Evolutionary conservation across 768 basidiomycete species (phyloP), one percentile per base, ranked within the genome.

Genomic region (Lactifluus pinguis): DNA sequence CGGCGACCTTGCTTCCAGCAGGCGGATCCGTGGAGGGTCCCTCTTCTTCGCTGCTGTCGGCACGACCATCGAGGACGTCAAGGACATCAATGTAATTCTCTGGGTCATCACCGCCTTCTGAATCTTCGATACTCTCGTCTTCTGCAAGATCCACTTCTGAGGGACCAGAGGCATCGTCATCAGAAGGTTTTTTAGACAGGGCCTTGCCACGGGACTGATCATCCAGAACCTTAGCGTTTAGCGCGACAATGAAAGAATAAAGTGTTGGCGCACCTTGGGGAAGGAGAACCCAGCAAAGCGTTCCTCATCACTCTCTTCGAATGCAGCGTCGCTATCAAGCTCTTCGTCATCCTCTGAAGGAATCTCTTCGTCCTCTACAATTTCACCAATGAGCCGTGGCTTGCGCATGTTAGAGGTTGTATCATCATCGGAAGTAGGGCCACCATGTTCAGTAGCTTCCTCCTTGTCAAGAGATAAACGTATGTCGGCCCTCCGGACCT

Each of bases 271-370:
- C 75, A 67, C 72, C 59, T 68, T 70, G 6, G 81, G 65, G 62
- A 80, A 79, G 14, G 62, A 66, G 63, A 86, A 86, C 3, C 83
- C 85, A 10, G 83, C 84, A 72, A 85, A 92, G 3, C 78, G 75
- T n/a, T 93, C 90, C 59, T 85, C 85, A 38, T 91, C 90, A 57
- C 81, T 84, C 69, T 89, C 87, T 62, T 90, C 88, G 61, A 91
- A 89, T 1, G 89, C 92, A 63, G 78, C 85, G 67, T 94, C 92
- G 63, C 85, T 87, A 61, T 91, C 88, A 49, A 93, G 81, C 62
- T 93, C 90, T 68, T 93, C 90, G 68, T 94, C 92, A 64, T 94
- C 88, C 1, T 74, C 83, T 62, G 80, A 83, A 38, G 77, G 64
- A 3, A 73, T 60, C 49, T 68, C 64, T 13, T 68, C 72, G 7